Evolutionary conservation across 148 eudicot species (phyloP).

Genomic region (Nepenthes gracilis): DNA sequence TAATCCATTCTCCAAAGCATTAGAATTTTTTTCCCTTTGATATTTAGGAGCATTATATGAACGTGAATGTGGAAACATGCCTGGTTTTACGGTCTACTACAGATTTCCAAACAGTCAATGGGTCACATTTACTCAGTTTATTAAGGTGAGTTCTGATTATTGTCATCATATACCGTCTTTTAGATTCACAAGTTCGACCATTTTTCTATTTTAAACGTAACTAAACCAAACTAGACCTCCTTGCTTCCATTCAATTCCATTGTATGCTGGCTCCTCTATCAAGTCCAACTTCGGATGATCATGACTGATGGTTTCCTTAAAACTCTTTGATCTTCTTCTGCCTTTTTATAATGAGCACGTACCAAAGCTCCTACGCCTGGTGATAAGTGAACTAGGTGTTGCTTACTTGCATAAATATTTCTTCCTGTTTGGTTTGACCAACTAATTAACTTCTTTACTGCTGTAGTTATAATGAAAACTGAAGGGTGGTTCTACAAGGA

Average conservation of each 20-base stretch:
- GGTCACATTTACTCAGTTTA: conserved; percentile 82
- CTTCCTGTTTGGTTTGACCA: conserved; percentile 1
- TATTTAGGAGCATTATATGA: conserved; percentile 33
- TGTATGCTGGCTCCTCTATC: too few relatives aligned
- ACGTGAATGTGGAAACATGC: conserved; percentile 98
- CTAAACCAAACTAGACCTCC: too few relatives aligned
- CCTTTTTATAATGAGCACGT: too few relatives aligned
- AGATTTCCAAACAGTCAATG: conserved; percentile 93
- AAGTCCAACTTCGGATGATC: too few relatives aligned
- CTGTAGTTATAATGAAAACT: conserved; percentile 68
- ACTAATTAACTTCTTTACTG: background rate
- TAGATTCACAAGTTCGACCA: background rate
- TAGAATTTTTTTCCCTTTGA: too few relatives aligned
- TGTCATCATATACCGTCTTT: background rate
- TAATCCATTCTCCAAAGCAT: too few relatives aligned
- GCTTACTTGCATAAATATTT: background rate
- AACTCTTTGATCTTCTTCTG: too few relatives aligned
- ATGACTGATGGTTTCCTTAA: too few relatives aligned
- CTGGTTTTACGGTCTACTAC: conserved; percentile 96
- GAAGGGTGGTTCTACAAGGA: conserved; percentile 84
- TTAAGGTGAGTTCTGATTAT: conserved; percentile 48
- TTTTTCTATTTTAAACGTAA: too few relatives aligned
- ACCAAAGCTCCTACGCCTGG: too few relatives aligned
- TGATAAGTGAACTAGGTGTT: too few relatives aligned
- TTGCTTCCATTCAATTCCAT: too few relatives aligned